A percentile compares a stretch with the other conserved stretches of the same genome.
Conservation (phyloP, 2,329 filamentous ascomycete genomes). For the Pyrenophora teres region DNA sequence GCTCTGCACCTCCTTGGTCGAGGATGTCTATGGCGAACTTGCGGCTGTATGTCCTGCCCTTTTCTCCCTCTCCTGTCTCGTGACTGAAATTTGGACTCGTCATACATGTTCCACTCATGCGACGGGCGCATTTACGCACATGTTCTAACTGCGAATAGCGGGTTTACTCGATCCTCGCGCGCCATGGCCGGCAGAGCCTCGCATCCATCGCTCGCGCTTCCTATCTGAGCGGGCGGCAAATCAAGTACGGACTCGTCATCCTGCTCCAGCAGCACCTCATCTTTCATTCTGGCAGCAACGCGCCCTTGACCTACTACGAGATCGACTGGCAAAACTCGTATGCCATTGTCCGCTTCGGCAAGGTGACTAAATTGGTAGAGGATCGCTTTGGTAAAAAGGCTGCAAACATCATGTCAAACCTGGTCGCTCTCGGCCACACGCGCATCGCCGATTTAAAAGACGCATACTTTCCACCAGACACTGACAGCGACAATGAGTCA, state of each 20-base stretch:
- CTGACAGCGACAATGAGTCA: slow-evolving; percentile 41
- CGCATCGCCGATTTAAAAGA: slow-evolving; percentile 71
- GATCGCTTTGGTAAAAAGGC: slow-evolving; percentile 75
- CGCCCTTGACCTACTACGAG: slow-evolving; percentile 75
- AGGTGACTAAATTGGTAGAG: slow-evolving; percentile 77
- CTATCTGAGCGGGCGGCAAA: slow-evolving; percentile 71
- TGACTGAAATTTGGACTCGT: too few species aligned
- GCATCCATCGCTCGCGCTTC: slow-evolving; percentile 72
- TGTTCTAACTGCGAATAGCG: slow-evolving; percentile 60
- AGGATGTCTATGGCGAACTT: slow-evolving; percentile 88
- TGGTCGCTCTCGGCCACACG: slow-evolving; percentile 78
- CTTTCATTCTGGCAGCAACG: slow-evolving; percentile 70
- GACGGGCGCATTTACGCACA: slow-evolving; percentile 8
- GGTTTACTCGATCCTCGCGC: slow-evolving; percentile 79
- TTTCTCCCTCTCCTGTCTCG: too few species aligned
- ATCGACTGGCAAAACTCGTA: slow-evolving; percentile 82
- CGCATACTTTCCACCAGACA: slow-evolving; percentile 57
- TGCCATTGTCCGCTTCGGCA: slow-evolving; percentile 77
- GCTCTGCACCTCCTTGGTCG: slow-evolving; percentile 86
- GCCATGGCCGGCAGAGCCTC: slow-evolving; percentile 76
- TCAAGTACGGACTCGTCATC: slow-evolving; percentile 80
- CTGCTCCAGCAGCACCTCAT: slow-evolving; percentile 88
- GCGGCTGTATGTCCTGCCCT: slow-evolving; percentile 89
- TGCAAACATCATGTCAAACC: slow-evolving; percentile 72
- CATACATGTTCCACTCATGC: too few species aligned